Base-by-base conservation (phyloP, 2,329 filamentous ascomycete genomes). In the Colletotrichum sp. region DNA sequence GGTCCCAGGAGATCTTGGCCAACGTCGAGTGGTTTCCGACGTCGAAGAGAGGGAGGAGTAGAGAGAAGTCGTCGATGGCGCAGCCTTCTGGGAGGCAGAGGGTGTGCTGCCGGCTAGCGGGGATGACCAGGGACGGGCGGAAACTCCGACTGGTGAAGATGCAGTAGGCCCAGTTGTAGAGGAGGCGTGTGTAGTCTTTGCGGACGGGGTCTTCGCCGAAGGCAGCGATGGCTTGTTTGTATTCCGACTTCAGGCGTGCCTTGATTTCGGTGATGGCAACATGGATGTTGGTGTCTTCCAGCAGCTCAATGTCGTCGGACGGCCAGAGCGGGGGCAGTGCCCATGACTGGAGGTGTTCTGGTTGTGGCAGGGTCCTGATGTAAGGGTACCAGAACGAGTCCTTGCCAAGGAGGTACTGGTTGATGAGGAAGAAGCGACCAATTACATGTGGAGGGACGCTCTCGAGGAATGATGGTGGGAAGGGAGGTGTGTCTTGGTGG, bases 1-100 rank as follows among this genome's bases (percentile, higher is more conserved):
- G 85, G 28, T 89, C 86, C 94, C 94, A 95, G 57, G 87, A 84
- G 1, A 92, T 89, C 57, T 88, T 85, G 0, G 92, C 89, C 24
- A 89, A 84, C 64, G 93, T 92, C 68, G 90, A 90, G 81, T 96
- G 94, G 80, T 96, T 96, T 13, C 91, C 91, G 32, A 95, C 88
- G 81, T 96, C 94, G 72, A 95, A 90, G 5, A 95, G 86, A 2
- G 94, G 94, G 39, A 95, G 87, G 7, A 96, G 86, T 9, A 95
- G 88, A 2, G 93, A 93, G 75, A 94, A 93, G 79, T 92, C 90
- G 68, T 93, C 91, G 6, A 88, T 81, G 7, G 84, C 82, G 66
- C 88, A 87, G 36, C 85, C 84, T 5, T 83, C 72, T 0, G 85
- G 82, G 5, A 86, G 80, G 0, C 84, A 80, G 5, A 86, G 81